Conservation (phyloP, 768 basidiomycete species). For the Trametes cubensis region DNA sequence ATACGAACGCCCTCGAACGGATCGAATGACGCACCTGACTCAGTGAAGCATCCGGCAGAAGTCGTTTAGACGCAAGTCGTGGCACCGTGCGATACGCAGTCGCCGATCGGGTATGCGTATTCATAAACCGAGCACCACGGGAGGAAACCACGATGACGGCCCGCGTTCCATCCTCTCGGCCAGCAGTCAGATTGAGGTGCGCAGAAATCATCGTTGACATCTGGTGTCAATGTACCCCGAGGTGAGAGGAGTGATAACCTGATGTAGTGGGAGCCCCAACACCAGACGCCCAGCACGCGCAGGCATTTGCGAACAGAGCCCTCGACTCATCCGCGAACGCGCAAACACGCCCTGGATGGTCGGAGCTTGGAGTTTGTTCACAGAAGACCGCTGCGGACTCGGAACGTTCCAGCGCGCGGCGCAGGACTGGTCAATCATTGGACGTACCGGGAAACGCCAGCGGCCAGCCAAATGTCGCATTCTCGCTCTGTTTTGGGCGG, state of each 20-base stretch:
- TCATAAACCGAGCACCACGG: background rate
- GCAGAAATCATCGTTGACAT: background rate
- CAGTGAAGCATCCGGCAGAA: constrained; percentile 18
- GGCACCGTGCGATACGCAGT: constrained; percentile 9
- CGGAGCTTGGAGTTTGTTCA: constrained; percentile 19
- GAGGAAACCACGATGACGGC: background rate
- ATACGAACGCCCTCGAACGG: background rate
- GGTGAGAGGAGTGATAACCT: background rate
- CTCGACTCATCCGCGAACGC: constrained; percentile 21
- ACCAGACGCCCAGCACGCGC: background rate
- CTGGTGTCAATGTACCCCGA: constrained; percentile 8
- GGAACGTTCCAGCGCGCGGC: background rate
- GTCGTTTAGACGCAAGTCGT: constrained; percentile 13
- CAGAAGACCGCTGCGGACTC: constrained; percentile 13
- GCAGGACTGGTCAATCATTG: background rate
- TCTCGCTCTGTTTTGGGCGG: too few species aligned
- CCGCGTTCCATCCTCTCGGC: background rate
- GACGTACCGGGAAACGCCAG: constrained; percentile 1
- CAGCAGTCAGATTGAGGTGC: background rate
- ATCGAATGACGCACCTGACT: constrained; percentile 6
- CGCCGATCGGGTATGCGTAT: constrained; percentile 9
- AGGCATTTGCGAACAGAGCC: constrained; percentile 16
- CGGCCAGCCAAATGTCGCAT: background rate
- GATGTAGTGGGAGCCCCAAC: constrained; percentile 6
- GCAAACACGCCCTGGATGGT: background rate